These are phyloP conservation scores for Pseudogymnoascus sp. DNA, from an alignment of 2,329 filamentous ascomycete species.

Conservation along the genomic window DNA sequence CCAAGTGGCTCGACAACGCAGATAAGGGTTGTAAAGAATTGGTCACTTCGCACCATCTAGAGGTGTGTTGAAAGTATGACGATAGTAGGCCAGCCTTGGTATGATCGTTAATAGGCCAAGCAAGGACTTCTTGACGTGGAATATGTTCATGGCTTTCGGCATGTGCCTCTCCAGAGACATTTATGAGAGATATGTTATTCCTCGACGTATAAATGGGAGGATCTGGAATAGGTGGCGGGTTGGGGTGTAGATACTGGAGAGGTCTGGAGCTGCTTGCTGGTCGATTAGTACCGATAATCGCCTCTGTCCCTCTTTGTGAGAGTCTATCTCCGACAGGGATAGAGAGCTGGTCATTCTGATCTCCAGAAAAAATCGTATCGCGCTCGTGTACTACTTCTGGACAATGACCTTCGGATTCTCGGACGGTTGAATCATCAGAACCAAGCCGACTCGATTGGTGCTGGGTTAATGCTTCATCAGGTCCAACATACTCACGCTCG, in stretches of 20 bases:
- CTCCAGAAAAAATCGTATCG: neutral
- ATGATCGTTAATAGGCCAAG: neutral
- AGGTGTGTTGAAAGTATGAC: neutral
- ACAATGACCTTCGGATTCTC: neutral
- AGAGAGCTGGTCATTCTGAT: neutral
- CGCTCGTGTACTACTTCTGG: neutral
- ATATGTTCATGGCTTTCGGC: neutral
- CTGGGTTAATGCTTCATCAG: neutral
- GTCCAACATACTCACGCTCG: neutral
- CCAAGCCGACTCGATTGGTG: neutral
- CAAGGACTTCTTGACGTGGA: neutral
- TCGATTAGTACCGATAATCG: neutral
- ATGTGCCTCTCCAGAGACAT: neutral
- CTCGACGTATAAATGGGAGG: neutral
- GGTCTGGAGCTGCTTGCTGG: neutral
- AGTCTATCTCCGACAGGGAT: neutral
- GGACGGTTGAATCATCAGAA: neutral
- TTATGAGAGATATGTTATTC: neutral
- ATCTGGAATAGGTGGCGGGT: neutral
- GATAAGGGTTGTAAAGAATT: neutral
- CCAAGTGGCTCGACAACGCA: neutral
- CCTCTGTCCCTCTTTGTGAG: neutral
- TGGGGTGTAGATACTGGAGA: neutral
- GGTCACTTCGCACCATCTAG: neutral
- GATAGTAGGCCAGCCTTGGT: neutral